Evolutionary conservation across 345 rosid species (phyloP), one percentile per base, ranked within the genome.

Genomic region (Schrenkiella parvula): DNA sequence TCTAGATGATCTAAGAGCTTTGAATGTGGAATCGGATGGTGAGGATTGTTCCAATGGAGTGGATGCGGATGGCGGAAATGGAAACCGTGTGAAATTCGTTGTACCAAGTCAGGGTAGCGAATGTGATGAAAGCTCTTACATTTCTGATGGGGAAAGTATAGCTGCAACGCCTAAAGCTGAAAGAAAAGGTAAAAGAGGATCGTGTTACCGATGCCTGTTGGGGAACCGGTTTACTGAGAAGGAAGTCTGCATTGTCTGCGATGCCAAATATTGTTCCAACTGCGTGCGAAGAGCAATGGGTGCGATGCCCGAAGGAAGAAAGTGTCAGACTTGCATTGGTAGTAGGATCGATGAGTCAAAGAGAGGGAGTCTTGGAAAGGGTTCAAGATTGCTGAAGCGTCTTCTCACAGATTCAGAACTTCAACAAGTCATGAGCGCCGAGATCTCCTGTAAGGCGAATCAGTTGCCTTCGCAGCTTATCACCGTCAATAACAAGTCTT

Each of bases 291-390:
- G 90, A 80, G 88, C 90, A 52, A 95, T 89, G 92, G 97, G 96
- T 34, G 83, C 93, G 8, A 86, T 88, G 90, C 95, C 93, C 15
- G 96, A 95, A 77, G 99, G 97, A 62, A 86, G 97, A 82, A 95
- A 91, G 81, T 91, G 97, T 46, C 56, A 79, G 44, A 21, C 71
- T 58, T 95, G 99, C 79, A 86, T 87, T 63, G 95, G 96, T 70
- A 61, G n/a, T 22, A 79, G 84, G 73, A 83, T 95, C n/a, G 66
- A 82, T 48, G 97, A 95, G 80, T 57, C 83, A 1, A 87, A 58
- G 67, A 73, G 97, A 77, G 60, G 25, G 63, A 82, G 66, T 58
- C 70, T 91, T 2, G 99, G 97, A 9, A 87, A 80, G 65, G 48
- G 80, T 76, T 91, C 92, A 18, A 64, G 85, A 64, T 52, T 89